phyloP scores from a whole-genome alignment of 306 rosid species.

The Trichosanthes cucumerina region DNA sequence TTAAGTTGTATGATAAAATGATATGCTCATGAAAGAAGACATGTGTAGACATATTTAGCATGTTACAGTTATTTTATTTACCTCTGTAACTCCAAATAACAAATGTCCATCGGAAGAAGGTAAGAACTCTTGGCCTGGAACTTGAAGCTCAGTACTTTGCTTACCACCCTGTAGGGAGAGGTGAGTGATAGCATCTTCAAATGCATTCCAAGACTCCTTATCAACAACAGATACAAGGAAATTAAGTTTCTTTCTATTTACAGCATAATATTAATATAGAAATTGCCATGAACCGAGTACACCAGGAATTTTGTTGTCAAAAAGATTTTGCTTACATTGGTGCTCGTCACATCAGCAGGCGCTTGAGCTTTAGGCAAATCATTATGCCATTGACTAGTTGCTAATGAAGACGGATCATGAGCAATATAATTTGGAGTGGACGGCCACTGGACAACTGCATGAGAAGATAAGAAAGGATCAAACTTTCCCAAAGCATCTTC shows the following conservation, averaged over 20 bases:
- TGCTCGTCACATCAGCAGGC: conserved; percentile 16
- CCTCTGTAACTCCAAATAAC: conserved; percentile 36
- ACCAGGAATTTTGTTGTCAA: background rate
- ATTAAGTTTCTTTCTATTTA: conserved; percentile 19
- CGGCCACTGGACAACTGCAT: conserved; percentile 35
- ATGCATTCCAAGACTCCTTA: conserved; percentile 72
- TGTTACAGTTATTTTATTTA: conserved; percentile 19
- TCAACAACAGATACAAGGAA: conserved; percentile 21
- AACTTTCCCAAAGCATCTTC: conserved; percentile 28
- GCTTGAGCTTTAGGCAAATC: conserved; percentile 23
- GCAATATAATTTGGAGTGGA: conserved; percentile 21
- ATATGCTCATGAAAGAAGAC: background rate
- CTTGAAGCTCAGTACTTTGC: conserved; percentile 23
- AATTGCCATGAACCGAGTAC: conserved; percentile 1
- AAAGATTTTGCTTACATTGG: conserved; percentile 30
- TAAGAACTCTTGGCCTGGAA: conserved; percentile 17
- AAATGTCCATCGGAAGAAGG: conserved; percentile 29
- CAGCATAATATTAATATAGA: background rate
- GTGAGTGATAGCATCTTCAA: conserved; percentile 36
- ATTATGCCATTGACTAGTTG: conserved; percentile 34
- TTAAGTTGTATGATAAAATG: background rate
- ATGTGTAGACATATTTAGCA: background rate
- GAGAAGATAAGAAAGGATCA: conserved; percentile 30
- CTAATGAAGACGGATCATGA: conserved; percentile 21
- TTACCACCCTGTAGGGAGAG: conserved; percentile 24